These are phyloP conservation scores for Cajanus cajan DNA, from an alignment of 306 rosid species.

Conservation along the genomic window DNA sequence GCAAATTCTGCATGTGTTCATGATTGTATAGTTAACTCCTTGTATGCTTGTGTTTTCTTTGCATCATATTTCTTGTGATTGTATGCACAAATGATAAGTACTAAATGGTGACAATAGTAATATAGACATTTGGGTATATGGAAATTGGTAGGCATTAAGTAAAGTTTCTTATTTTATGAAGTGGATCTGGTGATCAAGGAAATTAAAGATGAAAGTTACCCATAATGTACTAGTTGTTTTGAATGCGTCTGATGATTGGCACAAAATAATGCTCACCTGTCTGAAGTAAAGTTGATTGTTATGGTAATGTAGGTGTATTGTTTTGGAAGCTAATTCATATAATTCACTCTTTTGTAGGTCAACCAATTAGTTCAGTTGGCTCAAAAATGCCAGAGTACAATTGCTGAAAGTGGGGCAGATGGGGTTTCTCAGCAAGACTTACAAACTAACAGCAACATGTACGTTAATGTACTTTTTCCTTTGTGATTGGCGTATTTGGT, in stretches of 20 bases:
- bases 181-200: background rate
- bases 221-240: background rate
- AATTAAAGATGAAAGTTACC: background rate
- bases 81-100: background rate
- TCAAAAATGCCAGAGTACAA: conserved; percentile 81
- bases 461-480: conserved; percentile 41
- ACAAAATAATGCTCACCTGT: background rate
- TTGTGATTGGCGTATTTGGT: background rate
- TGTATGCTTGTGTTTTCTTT: background rate
- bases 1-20: background rate
- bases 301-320: background rate
- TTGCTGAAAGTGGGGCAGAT: conserved; percentile 88
- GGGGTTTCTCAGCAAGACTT: conserved; percentile 91
- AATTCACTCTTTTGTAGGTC: conserved; percentile 55
- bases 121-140: background rate
- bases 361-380: conserved; percentile 89
- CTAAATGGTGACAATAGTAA: background rate
- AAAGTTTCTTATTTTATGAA: background rate
- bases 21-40: background rate
- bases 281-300: background rate
- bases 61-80: background rate
- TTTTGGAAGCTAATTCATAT: conserved; percentile 12
- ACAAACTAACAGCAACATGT: conserved; percentile 90
- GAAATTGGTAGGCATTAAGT: background rate
- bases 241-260: background rate